These are phyloP conservation scores for Sorghum bicolor DNA, from an alignment of 176 grass and related monocot species.

Conservation along the genomic window DNA sequence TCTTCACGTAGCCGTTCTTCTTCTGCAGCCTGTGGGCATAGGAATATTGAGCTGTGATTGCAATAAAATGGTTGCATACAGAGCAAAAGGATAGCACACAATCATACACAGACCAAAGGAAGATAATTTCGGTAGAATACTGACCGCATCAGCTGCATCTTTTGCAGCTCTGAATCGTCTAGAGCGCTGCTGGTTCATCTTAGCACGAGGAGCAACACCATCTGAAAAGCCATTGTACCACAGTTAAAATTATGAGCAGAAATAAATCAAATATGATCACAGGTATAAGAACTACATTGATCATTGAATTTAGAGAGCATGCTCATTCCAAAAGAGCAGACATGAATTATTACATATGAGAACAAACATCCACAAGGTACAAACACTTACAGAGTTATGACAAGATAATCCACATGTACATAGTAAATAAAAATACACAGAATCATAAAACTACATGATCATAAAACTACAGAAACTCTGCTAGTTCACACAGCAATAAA, in stretches of 20 bases:
- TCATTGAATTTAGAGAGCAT: neutral
- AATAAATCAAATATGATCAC: constrained; percentile 9
- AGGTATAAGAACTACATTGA: neutral
- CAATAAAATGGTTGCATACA: constrained; percentile 11
- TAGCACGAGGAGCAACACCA: constrained; percentile 97
- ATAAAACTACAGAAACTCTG: neutral
- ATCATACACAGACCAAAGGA: constrained; percentile 16
- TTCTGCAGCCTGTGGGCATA: constrained; percentile 62
- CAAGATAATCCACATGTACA: neutral
- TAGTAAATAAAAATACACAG: neutral
- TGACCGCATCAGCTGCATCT: constrained; percentile 95
- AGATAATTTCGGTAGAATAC: constrained; percentile 39
- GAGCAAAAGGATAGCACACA: neutral
- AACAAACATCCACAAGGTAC: constrained; percentile 4
- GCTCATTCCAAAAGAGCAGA: neutral
- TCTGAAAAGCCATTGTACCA: constrained; percentile 44
- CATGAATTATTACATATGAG: constrained; percentile 5
- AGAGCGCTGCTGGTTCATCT: constrained; percentile 99
- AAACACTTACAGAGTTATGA: neutral
- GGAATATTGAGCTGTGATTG: constrained; percentile 2
- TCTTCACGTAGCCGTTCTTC: constrained; percentile 89
- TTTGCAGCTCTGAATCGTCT: constrained; percentile 98
- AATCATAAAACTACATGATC: neutral
- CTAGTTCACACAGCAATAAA: neutral
- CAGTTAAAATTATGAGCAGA: constrained; percentile 19